Evolutionary conservation across 805 yeast genomes (phyloP).

Genomic region (Candida xyloterini): DNA sequence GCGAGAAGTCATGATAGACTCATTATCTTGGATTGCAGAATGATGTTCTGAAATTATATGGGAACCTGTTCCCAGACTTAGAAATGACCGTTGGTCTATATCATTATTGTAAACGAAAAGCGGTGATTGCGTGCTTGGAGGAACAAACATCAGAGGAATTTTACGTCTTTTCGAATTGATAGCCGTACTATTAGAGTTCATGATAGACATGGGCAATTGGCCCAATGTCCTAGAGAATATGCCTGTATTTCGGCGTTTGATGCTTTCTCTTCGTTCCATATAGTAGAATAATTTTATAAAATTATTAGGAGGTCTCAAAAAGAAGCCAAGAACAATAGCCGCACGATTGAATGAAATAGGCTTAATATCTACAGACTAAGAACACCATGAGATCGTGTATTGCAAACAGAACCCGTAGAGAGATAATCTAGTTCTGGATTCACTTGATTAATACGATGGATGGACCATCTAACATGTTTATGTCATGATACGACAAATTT

Average conservation of each 20-base stretch:
- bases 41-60: slow-evolving; percentile 26
- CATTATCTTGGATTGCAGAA: slow-evolving; percentile 21
- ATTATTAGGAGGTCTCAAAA: too few species aligned
- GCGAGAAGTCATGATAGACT: slow-evolving; percentile 33
- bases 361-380: too few species aligned
- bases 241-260: slow-evolving; percentile 24
- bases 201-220: slow-evolving; percentile 25
- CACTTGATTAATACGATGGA: too few species aligned
- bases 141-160: slow-evolving; percentile 35
- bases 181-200: slow-evolving; percentile 27
- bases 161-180: slow-evolving; percentile 35
- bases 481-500: background rate
- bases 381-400: too few species aligned
- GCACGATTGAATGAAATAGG: too few species aligned
- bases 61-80: slow-evolving; percentile 33
- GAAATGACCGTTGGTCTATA: slow-evolving; percentile 34
- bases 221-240: slow-evolving; percentile 25
- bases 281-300: background rate
- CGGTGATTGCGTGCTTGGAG: slow-evolving; percentile 37
- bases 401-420: too few species aligned
- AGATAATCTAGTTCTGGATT: too few species aligned
- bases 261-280: slow-evolving; percentile 20
- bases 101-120: slow-evolving; percentile 33
- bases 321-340: too few species aligned
- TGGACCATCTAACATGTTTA: too few species aligned